Percentiles rank a stretch among this genome's conserved stretches.
Evolutionary conservation across 2,329 filamentous ascomycete species (phyloP).

Genomic region (Aspergillus spinulosporus): DNA sequence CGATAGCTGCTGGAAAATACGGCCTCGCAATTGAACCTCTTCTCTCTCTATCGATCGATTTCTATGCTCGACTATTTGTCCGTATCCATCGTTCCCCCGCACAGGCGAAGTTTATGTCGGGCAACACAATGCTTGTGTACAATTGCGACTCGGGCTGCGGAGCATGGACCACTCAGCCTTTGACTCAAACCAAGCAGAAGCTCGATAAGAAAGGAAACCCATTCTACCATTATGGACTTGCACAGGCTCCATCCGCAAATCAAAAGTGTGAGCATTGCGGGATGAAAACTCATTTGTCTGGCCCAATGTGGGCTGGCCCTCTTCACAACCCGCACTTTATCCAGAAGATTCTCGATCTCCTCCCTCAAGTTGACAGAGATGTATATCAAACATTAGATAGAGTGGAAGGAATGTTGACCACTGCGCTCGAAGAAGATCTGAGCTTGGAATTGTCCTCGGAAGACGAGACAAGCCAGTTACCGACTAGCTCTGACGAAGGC

Average conservation of each 20-base stretch:
- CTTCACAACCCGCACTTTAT: constrained; percentile 85
- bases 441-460: constrained; percentile 24
- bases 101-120: constrained; percentile 84
- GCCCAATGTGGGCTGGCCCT: constrained; percentile 92
- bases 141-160: constrained; percentile 89
- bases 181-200: constrained; percentile 68
- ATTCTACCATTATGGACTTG: constrained; percentile 77
- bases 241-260: constrained; percentile 67
- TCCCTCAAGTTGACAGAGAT: constrained; percentile 65
- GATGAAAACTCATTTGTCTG: constrained; percentile 79
- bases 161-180: constrained; percentile 80
- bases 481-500: constrained; percentile 15
- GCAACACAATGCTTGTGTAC: constrained; percentile 91
- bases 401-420: constrained; percentile 87
- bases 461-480: constrained; percentile 6
- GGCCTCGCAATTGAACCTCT: constrained; percentile 87
- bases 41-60: constrained; percentile 91
- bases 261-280: constrained; percentile 79
- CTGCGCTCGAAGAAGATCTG: constrained; percentile 74
- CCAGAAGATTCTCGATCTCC: constrained; percentile 69
- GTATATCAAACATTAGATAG: constrained; percentile 78
- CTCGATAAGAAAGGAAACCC: constrained; percentile 69
- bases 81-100: constrained; percentile 75
- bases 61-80: constrained; percentile 88
- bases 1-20: constrained; percentile 77